Base-by-base conservation (phyloP, 2,329 filamentous ascomycete species). In the Byssochlamys sp. region DNA sequence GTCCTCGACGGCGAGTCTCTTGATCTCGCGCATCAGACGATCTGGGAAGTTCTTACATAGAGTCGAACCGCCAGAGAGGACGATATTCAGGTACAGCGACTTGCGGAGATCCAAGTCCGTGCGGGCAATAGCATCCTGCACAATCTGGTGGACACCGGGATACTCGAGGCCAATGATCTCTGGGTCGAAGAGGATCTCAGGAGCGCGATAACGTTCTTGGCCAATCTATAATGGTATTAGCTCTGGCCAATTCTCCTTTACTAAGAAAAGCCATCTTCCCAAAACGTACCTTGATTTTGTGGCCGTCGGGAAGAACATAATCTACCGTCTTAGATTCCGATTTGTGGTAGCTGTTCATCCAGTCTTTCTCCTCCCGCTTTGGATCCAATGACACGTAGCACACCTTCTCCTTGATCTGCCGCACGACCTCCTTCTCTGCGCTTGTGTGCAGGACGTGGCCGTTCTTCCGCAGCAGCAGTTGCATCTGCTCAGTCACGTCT, bases 381-480 rank as follows among this genome's bases (percentile, higher is more conserved):
- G 94, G 91, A 72, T 97, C 91, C 55, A 89, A 77, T 26, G 94
- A 91, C 45, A 99, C 88, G 72, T 97, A 99, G 58, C 89, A 88
- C 53, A 90, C 60, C 48, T 60, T 89, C 80, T 99, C 94, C 78
- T 99, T 99, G 77, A 99, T 96, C 74, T 90, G 82, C 63, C 92
- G 85, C 58, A 99, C 94, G n/a, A 96, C 91, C 77, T 99, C 94
- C 78, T 99, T 99, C 80, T 99, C 94, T 11, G 94, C 94, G 71
- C 91, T 96, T 19, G 94, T 99, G 76, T 97, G 92, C 73, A 99
- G 95, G 19, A 96, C 85, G 71, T 94, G 90, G 54, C 94, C 94
- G 66, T 86, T 89, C 80, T 96, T 97, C 68, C 94, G 84, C 65
- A 99, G 79, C 65, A 97, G 77, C 59, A 88, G 86, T 75, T 99